Evolutionary conservation across 225 moss, liverwort and hornwort genomes (phyloP), one percentile per base, ranked within the genome.

Genomic region (Sphagnum contortum): DNA sequence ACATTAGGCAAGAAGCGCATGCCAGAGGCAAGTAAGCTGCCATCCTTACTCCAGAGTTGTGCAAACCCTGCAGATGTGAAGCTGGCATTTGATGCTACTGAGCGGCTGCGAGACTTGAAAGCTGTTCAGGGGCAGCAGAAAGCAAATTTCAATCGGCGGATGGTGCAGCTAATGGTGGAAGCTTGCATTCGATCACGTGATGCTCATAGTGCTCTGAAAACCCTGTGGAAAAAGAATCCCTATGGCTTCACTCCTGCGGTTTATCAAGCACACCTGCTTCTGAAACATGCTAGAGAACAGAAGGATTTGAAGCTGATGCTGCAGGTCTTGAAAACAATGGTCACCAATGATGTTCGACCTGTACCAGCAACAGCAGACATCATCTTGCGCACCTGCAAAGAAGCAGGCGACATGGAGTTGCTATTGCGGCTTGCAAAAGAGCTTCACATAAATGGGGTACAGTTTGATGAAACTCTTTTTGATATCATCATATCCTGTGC

Each of bases 91-190:
- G 89, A 85, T 76, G 82, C 74, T 44, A 67, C 90, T 5, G 85
- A 81, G 12, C 81, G 80, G 48, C 59, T 98, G 75, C 83, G 98
- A 48, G 78, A 77, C 29, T 70, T 93, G 81, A 98, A 81, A 73
- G 93, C 98, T 63, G 93, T 91, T 14, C 90, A 93, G 76, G 85
- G 92, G 49, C 81, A 74, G 62, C 98, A 98, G 82, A 80, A 79
- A 70, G 72, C 75, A 59, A 98, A 98, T 79, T 86, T 83, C 52
- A 69, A 76, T 51, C 70, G 72, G n/a, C 75, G 75, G 5, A 63
- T 89, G 10, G 75, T 89, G 5, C 72, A 86, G 72, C 63, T 87
- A 64, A 82, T 93, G 71, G 79, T 82, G 69, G 82, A 98, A 69
- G 89, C 93, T 61, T 98, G 93, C 71, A 70, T 98, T 57, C 77